Conservation (phyloP, 1,284 basidiomycete genomes). For the Leccinum griseonigrum region DNA sequence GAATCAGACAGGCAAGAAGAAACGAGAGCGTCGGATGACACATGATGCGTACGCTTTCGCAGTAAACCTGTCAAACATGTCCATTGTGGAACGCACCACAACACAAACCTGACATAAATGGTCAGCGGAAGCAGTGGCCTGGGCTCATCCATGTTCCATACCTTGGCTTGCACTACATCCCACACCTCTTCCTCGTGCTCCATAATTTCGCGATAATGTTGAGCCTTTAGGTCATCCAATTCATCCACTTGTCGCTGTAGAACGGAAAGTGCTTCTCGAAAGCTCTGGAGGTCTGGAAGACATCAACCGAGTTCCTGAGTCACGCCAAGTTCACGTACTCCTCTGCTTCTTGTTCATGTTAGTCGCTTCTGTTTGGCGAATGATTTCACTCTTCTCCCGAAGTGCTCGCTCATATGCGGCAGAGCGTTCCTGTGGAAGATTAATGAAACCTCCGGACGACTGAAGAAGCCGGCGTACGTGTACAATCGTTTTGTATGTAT, state of each 20-base stretch:
- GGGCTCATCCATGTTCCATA: conserved; percentile 29
- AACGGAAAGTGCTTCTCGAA: conserved; percentile 79
- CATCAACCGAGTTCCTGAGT: conserved; percentile 13
- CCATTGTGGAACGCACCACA: conserved; percentile 77
- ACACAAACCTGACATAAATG: conserved; percentile 54
- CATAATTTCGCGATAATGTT: conserved; percentile 85
- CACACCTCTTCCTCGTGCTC: conserved; percentile 94
- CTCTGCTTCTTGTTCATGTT: conserved; percentile 85
- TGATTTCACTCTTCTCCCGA: conserved; percentile 79
- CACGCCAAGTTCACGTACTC: conserved; percentile 49
- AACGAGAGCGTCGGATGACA: background rate
- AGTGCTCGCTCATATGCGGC: conserved; percentile 76
- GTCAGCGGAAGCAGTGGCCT: conserved; percentile 16
- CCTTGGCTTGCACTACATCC: conserved; percentile 85
- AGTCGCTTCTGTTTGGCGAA: conserved; percentile 85
- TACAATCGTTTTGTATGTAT: conserved; percentile 75
- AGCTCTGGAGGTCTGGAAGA: conserved; percentile 73
- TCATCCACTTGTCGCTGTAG: conserved; percentile 90
- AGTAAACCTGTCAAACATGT: conserved; percentile 79
- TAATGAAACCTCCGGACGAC: conserved; percentile 2
- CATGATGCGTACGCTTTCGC: conserved; percentile 74
- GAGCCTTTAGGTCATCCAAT: conserved; percentile 75
- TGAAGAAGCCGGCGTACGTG: conserved; percentile 46
- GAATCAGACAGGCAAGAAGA: conserved; percentile 11
- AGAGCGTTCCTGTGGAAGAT: conserved; percentile 64